Evolutionary conservation across 2,329 filamentous ascomycete genomes (phyloP), one percentile per base, ranked within the genome.

Genomic region (Colletotrichum zoysiae): DNA sequence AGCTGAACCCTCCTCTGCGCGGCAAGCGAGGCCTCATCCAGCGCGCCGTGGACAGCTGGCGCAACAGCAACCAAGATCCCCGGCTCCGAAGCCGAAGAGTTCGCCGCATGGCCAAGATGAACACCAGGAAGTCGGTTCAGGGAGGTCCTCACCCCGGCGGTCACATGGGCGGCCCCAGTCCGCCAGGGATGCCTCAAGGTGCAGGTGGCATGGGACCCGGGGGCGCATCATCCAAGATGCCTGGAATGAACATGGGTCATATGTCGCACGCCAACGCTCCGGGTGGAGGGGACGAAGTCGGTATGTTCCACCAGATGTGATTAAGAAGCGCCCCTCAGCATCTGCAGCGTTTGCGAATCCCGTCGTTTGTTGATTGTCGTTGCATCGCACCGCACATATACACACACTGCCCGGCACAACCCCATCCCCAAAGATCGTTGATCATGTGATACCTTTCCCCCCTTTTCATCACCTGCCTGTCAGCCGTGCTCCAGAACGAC

Each of bases 281-380:
- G 80, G 88, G 89, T 82, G 90, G 89, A 84, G 88, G 87, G 81
- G 93, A 95, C 79, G 94, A 96, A 90, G 95, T 95, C 91, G 95
- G 95, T 97, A 97, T 97, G 95, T 97, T 95, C 88, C 92, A 94
- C 88, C 93, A 95, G 87, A 94, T 96, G 91, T 96, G 90, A 94
- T 88, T 78, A 78, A 74, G 63, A 68, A 74, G 66, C 73, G 69
- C 70, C 73, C 74, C 74, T 74, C 71, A 75, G 76, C 79, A 79
- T 79, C 75, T 84, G 82, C 85, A 83, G 82, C 79, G 77, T 83
- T 71, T 74, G 70, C 68, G 59, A 71, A 65, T 71, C 70, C 65
- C 63, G 51, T 73, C 67, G 55, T 71, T 59, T 69, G 73, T 74
- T 72, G 71, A 71, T 74, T 74, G 74, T 76, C 74, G 74, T 70